Evolutionary conservation across 768 basidiomycete species (phyloP).

Genomic region (Tephrocybe sp.): DNA sequence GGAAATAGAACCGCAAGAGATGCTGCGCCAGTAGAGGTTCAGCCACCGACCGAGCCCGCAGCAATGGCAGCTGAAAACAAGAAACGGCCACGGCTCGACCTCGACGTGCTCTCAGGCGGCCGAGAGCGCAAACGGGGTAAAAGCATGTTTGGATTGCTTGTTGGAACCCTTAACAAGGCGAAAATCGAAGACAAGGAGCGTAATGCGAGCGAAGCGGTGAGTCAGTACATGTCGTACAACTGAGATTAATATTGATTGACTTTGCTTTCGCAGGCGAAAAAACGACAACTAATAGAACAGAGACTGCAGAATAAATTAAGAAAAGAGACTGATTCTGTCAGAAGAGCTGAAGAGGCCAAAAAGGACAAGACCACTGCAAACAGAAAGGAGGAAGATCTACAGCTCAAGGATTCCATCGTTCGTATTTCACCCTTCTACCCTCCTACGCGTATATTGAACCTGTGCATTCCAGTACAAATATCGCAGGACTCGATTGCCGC

Average conservation of each 20-base stretch:
- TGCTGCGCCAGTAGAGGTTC: conserved; percentile 29
- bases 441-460: neutral
- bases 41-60: conserved; percentile 42
- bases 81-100: conserved; percentile 74
- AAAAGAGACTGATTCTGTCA: conserved; percentile 84
- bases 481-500: conserved; percentile 66
- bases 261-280: conserved; percentile 61
- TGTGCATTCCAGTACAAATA: conserved; percentile 57
- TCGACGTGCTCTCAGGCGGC: conserved; percentile 39
- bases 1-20: conserved; percentile 24
- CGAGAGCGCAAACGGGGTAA: conserved; percentile 82
- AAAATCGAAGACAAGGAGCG: conserved; percentile 85
- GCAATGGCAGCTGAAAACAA: conserved; percentile 42
- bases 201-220: conserved; percentile 82
- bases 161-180: conserved; percentile 84
- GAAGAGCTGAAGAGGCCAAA: conserved; percentile 82
- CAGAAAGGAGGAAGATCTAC: conserved; percentile 79
- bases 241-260: neutral
- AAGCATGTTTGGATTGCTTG: conserved; percentile 81
- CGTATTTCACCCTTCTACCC: conserved; percentile 25
- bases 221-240: neutral
- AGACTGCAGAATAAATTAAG: conserved; percentile 81
- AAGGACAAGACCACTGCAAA: conserved; percentile 76
- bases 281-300: conserved; percentile 79
- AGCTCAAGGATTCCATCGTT: conserved; percentile 79